phyloP scores from a whole-genome alignment of 345 rosid species.

The Eucalyptus virginea region DNA sequence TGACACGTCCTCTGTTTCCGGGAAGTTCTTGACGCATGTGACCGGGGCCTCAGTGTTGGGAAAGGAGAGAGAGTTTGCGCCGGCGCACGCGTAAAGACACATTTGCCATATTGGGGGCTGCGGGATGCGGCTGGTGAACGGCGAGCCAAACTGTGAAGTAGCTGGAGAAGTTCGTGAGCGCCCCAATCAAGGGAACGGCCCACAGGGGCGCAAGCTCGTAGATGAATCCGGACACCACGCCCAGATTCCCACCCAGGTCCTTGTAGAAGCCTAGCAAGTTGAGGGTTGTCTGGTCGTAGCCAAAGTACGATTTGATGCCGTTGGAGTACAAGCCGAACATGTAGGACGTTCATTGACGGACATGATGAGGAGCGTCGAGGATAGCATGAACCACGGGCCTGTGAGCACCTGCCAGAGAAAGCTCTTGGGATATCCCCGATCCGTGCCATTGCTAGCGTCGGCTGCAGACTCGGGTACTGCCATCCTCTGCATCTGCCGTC shows the following conservation, averaged over 20 bases:
- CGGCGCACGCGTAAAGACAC: background rate
- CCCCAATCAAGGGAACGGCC: constrained; percentile 55
- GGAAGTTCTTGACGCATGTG: constrained; percentile 1
- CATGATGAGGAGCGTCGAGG: constrained; percentile 76
- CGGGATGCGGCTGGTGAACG: constrained; percentile 45
- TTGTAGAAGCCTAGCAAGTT: constrained; percentile 69
- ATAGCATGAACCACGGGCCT: constrained; percentile 81
- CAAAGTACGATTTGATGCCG: constrained; percentile 52
- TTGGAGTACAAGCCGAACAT: constrained; percentile 71
- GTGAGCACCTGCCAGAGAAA: background rate
- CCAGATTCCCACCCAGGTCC: constrained; percentile 81
- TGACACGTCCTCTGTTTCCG: background rate
- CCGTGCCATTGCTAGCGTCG: background rate
- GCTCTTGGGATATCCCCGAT: background rate
- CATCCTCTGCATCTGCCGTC: background rate
- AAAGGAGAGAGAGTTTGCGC: background rate
- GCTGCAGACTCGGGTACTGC: background rate
- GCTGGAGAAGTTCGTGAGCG: constrained; percentile 68
- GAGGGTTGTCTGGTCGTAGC: constrained; percentile 70
- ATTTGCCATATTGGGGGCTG: background rate
- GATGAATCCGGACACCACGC: constrained; percentile 51
- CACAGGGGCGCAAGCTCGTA: constrained; percentile 78
- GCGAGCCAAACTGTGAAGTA: constrained; percentile 82
- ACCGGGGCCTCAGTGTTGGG: background rate
- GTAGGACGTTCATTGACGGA: constrained; percentile 75